These are phyloP conservation scores for Rugonectria rugulosa DNA, from an alignment of 2,329 filamentous ascomycete genomes.

Conservation along the genomic window DNA sequence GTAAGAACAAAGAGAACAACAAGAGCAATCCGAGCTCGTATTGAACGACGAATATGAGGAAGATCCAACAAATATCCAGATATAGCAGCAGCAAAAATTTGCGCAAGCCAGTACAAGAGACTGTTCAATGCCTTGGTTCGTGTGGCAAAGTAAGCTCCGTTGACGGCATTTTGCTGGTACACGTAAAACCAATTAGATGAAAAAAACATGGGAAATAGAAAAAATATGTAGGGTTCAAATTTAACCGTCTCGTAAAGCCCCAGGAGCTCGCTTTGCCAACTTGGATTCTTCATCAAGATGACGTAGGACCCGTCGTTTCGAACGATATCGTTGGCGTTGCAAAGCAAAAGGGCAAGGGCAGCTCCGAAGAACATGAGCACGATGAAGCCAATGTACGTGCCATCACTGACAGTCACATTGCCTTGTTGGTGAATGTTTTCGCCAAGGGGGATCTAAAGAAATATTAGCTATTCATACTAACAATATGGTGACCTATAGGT, in stretches of 20 bases:
- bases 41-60: conserved; percentile 64
- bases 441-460: conserved; percentile 58
- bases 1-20: conserved; percentile 71
- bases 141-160: conserved; percentile 74
- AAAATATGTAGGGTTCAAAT: conserved; percentile 72
- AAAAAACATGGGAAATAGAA: conserved; percentile 83
- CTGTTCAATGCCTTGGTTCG: conserved; percentile 78
- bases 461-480: conserved; percentile 25
- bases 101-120: conserved; percentile 74
- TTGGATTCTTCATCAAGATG: conserved; percentile 90
- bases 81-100: conserved; percentile 77
- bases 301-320: conserved; percentile 81
- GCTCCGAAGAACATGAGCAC: conserved; percentile 80
- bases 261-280: conserved; percentile 81
- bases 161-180: conserved; percentile 80
- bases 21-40: conserved; percentile 72
- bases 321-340: conserved; percentile 75
- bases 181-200: conserved; percentile 85
- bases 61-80: conserved; percentile 78
- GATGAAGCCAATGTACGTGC: conserved; percentile 87
- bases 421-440: conserved; percentile 33
- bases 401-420: conserved; percentile 66
- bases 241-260: conserved; percentile 78
- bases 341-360: conserved; percentile 71
- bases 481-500: conserved; percentile 69